These are phyloP conservation scores for Penicillium concentricum DNA, from an alignment of 2,329 filamentous ascomycete genomes.

Conservation along the genomic window DNA sequence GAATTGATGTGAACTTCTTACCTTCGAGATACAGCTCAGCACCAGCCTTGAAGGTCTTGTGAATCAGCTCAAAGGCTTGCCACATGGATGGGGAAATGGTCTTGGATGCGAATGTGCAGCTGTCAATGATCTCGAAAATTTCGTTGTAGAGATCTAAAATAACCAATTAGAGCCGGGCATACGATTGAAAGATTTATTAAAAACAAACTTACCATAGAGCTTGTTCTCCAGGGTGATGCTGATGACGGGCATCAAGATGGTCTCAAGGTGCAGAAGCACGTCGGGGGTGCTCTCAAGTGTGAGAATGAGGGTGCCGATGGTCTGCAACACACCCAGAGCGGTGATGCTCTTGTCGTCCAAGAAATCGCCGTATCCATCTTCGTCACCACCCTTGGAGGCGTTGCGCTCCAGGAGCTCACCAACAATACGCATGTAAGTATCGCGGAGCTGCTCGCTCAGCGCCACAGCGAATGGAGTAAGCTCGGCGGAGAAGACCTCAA, in stretches of 20 bases:
- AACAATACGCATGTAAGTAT: slow-evolving; percentile 93
- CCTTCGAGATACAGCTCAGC: slow-evolving; percentile 90
- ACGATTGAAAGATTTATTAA: slow-evolving; percentile 42
- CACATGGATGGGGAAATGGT: slow-evolving; percentile 96
- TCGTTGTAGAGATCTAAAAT: slow-evolving; percentile 79
- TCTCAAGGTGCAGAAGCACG: slow-evolving; percentile 89
- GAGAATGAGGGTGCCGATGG: slow-evolving; percentile 93
- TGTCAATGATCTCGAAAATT: slow-evolving; percentile 98
- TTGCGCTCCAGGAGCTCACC: slow-evolving; percentile 88
- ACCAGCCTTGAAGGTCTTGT: slow-evolving; percentile 94
- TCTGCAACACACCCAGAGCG: slow-evolving; percentile 91
- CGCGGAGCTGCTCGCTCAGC: slow-evolving; percentile 88
- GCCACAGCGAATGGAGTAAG: slow-evolving; percentile 96
- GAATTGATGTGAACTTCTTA: slow-evolving; percentile 16
- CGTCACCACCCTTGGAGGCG: slow-evolving; percentile 68
- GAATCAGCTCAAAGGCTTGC: slow-evolving; percentile 95
- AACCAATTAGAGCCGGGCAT: background rate
- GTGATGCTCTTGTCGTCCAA: slow-evolving; percentile 98
- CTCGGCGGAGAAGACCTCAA: slow-evolving; percentile 96
- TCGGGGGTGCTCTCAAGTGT: slow-evolving; percentile 97
- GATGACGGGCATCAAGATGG: slow-evolving; percentile 95
- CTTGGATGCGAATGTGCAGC: slow-evolving; percentile 97
- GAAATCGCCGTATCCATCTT: slow-evolving; percentile 83
- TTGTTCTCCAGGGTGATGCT: slow-evolving; percentile 96
- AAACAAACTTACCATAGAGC: slow-evolving; percentile 66